Evolutionary conservation across 495 filamentous ascomycete genomes (phyloP), one percentile per base, ranked within the genome.

Genomic region (Pseudevernia furfuracea): DNA sequence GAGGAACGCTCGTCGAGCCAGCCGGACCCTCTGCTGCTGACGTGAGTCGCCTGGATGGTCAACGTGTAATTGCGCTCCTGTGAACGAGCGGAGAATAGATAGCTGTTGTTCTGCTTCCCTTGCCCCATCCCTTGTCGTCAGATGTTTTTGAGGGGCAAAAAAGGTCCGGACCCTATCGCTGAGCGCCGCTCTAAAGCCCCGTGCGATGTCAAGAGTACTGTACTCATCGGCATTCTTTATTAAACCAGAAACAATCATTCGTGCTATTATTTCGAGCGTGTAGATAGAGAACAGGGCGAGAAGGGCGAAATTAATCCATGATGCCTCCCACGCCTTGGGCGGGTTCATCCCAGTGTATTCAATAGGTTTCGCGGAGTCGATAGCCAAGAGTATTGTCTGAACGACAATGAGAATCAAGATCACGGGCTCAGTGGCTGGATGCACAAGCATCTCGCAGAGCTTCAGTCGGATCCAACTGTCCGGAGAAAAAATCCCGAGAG

Each of bases 1-100:
- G 59, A 99, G 80, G 73, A 96, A 97, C 7, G 94, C 94, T 62
- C 94, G 86, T 63, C 92, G 86, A 38, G 94, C 94, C 61, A 99
- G 82, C 60, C 92, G 84, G 62, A 87, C 76, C 59, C 93, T 89
- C 71, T 90, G 88, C 71, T 91, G 89, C 66, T 96, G 89, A 58
- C 91, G 82, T 60, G 86, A 79, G 62, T 90, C 85, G 49, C 84
- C 83, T 23, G 79, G 80, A 43, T 79, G 70, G 57, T 64, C 62
- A 44, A 78, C 75, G 37, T 79, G 70, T 43, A 75, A 80, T 72
- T 90, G 85, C 73, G 88, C 82, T 66, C 87, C 83, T 38, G 92
- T 96, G 68, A 97, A 93, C 1, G 90, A 88, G 28, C 90, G 83
- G 56, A 96, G 74, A 65, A 97, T 87, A 0, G 92, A 90, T 41